Evolutionary conservation across 352 stramenopile species (phyloP).

Genomic region (Phytophthora pini): DNA sequence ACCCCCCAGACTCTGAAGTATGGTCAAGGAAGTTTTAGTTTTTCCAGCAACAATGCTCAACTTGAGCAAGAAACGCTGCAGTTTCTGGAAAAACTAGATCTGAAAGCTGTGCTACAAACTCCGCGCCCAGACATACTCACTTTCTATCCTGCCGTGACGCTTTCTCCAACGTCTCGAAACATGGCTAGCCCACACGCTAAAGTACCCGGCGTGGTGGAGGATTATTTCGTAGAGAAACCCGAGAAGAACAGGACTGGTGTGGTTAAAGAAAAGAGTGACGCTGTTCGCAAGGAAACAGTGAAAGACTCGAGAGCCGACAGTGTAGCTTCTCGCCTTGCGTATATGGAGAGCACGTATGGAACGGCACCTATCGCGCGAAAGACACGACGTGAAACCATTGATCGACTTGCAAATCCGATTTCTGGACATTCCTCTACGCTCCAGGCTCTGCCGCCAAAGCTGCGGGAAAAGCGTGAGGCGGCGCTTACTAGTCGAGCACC

Average conservation of each 20-base stretch:
- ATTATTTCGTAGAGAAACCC: not conserved
- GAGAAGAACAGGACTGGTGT: not conserved
- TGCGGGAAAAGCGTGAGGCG: slow-evolving; percentile 57
- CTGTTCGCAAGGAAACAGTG: not conserved
- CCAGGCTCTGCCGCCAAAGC: slow-evolving; percentile 59
- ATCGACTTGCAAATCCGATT: slow-evolving; percentile 75
- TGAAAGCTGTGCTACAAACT: slow-evolving; percentile 67
- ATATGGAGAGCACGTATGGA: slow-evolving; percentile 76
- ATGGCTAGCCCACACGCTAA: slow-evolving; percentile 7
- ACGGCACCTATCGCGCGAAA: slow-evolving; percentile 52
- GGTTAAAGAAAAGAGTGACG: slow-evolving; percentile 5
- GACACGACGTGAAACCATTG: slow-evolving; percentile 62
- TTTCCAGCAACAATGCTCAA: slow-evolving; percentile 22
- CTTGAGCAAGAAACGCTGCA: slow-evolving; percentile 57
- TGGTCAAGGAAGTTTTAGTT: slow-evolving; percentile 5
- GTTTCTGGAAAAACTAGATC: slow-evolving; percentile 68
- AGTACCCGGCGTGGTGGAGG: not conserved
- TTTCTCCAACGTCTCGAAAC: slow-evolving; percentile 2
- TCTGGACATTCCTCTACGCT: slow-evolving; percentile 70
- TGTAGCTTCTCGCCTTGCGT: slow-evolving; percentile 40
- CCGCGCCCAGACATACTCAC: slow-evolving; percentile 61
- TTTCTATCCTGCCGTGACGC: slow-evolving; percentile 36
- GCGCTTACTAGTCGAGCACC: slow-evolving; percentile 23
- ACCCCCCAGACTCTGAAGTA: not conserved
- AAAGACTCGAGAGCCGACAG: slow-evolving; percentile 6